phyloP scores from a whole-genome alignment of 768 basidiomycete species.

The Macrocybe gigantea region DNA sequence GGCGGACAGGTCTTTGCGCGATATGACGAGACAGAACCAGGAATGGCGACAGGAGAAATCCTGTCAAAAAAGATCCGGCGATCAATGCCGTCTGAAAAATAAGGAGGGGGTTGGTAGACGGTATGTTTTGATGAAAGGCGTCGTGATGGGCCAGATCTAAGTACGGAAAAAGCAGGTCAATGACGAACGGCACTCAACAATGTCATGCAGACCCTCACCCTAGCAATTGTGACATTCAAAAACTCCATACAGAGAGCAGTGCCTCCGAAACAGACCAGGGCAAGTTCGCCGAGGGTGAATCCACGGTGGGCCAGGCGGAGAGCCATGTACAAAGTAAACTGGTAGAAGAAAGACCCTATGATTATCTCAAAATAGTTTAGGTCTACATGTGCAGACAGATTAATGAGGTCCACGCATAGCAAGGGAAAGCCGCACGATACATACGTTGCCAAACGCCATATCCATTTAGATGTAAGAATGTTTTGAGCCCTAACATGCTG shows the following conservation, averaged over 20 bases:
- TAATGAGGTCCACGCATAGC: not conserved
- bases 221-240: conserved; percentile 75
- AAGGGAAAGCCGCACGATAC: conserved; percentile 16
- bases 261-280: conserved; percentile 83
- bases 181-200: not conserved
- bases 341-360: conserved; percentile 76
- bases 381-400: conserved; percentile 38
- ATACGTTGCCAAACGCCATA: conserved; percentile 69
- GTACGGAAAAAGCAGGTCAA: not conserved
- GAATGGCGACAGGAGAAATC: conserved; percentile 90
- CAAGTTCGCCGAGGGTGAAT: conserved; percentile 93
- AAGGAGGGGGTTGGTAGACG: conserved; percentile 90
- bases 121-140: conserved; percentile 84
- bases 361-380: conserved; percentile 72
- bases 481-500: conserved; percentile 42
- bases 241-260: conserved; percentile 84
- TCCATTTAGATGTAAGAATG: conserved; percentile 32
- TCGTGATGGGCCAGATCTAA: conserved; percentile 77
- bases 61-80: conserved; percentile 86
- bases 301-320: conserved; percentile 89
- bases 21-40: conserved; percentile 89
- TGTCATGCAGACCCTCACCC: conserved; percentile 41
- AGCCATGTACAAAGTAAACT: conserved; percentile 85
- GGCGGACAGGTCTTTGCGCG: conserved; percentile 77
- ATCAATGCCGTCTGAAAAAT: conserved; percentile 91